Base-by-base conservation (phyloP, 169 alveolate genomes). In the Plasmodium relictum region DNA sequence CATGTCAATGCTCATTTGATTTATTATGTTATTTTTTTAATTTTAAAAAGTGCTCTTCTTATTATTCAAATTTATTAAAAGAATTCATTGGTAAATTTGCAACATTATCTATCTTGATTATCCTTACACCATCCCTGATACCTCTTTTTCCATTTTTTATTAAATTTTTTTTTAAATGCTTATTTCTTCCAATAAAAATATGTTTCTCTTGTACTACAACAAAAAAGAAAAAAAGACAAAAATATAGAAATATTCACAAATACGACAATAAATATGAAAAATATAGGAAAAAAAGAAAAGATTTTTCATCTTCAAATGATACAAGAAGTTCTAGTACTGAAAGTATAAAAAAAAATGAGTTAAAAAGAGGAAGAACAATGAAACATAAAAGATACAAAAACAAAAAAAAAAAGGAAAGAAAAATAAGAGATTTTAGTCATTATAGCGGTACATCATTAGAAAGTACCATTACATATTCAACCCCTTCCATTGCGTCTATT, bases 41-140 rank as follows among this genome's bases (percentile, higher is more conserved):
- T 56, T 31, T 78, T 31, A 31, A 78, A 63, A 78, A 45, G 63
- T 78, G 89, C 10, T 22, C 44, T 65, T 7, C 58, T 14, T 78
- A 78, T 65, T 78, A 78, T 56, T 44, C 70, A 50, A 78, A 78
- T 6, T 22, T 37, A 24, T 24, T 50, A 37, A 78, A 65, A 78
- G 66, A 63, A 10, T 3, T 63, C 16, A 63, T 78, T 41, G 65
- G 69, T 9, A 78, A 66, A 42, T 78, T 78, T 65, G 73, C 48
- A 26, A 65, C 62, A 37, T 63, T 78, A 45, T 78, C 31, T 24
- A 78, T 78, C n/a, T 65, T 78, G 41, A 69, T 78, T 65, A 44
- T 78, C 41, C 58, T 78, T 56, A 78, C 89, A 50, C 89, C 89
- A 18, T 70, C 89, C 70, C 50, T 78, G 63, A 78, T 78, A 48